Base-by-base conservation (phyloP, 495 filamentous ascomycete species). In the Staphylotrichum tortipilum region DNA sequence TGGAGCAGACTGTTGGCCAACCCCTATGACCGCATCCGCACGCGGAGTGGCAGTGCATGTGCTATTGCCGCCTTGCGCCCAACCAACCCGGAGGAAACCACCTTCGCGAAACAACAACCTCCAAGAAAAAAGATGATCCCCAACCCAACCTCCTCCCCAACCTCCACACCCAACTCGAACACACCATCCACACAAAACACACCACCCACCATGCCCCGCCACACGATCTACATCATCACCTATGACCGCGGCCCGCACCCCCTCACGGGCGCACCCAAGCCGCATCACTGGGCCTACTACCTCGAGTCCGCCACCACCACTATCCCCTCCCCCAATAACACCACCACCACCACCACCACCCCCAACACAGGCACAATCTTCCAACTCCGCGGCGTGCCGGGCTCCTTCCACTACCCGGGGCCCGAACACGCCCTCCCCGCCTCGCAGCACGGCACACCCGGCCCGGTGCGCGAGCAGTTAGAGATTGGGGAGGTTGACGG, bases 301-400 rank as follows among this genome's bases (percentile, higher is more conserved):
- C 26, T 22, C 34, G 14, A 22, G 10, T 4, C 18, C 26, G 28
- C 9, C 15, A 37, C 17, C 3, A 21, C 4, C 17, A 3, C 26
- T 18, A 11, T 14, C 0, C 28, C 18, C n/a, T n/a, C n/a, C n/a
- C n/a, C n/a, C n/a, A n/a, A n/a, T n/a, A n/a, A n/a, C n/a, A n/a
- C n/a, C n/a, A n/a, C n/a, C n/a, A n/a, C 18, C 26, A 17, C 9
- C 15, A 37, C 17, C 3, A 21, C 4, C 17, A 3, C 26, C 10
- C 10, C 14, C 0, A n/a, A 9, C 21, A 24, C 9, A 17, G 31
- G 44, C 19, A 24, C 18, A 19, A 18, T 46, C 21, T 36, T 46
- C 31, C 44, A 46, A 14, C 22, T 46, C 2, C 44, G 44, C 15
- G 44, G 31, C 33, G 36, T 46, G 44, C 44, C 33, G 5, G 44